Base-by-base conservation (phyloP, 78 protist species). In the Mantamonas sphyraenae region DNA sequence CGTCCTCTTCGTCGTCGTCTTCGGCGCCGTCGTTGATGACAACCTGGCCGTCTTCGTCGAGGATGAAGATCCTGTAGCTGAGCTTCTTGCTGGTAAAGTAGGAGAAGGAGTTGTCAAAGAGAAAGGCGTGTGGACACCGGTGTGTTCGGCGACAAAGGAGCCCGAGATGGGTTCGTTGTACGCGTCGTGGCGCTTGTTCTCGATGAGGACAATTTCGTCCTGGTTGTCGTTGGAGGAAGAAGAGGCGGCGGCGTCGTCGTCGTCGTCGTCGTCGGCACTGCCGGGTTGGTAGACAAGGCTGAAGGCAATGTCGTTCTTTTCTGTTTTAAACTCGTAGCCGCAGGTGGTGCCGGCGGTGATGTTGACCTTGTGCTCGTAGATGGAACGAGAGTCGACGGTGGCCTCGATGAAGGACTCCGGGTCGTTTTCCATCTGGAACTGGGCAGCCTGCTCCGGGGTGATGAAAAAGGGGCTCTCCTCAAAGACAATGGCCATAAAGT, bases 61-160 rank as follows among this genome's bases (percentile, higher is more conserved):
- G n/a, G n/a, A n/a, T n/a, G 62, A 33, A 8, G 26, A 57, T 10
- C 34, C 34, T 57, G 34, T 12, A 39, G 30, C 31, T 19, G 31
- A 62, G 66, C 31, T 19, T 30, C 37, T 62, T 62, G 55, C 45
- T 30, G 33, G 42, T 62, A 22, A 62, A 62, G 31, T 10, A 62
- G 10, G 66, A 62, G 37, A 14, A 9, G 24, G 66, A 14, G 66
- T 62, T 62, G 66, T 62, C 66, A 10, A 10, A 62, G n/a, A 19
- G 24, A 10, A 62, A n/a, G n/a, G 66, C 19, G 45, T 62, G 37
- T 14, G 42, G 10, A 22, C 17, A 19, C 66, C 66, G 9, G 3
- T 3, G 26, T 22, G 39, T 22, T 37, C 19, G 42, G 37, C 66
- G 24, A 35, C 5, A 9, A 14, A 19, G n/a, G 26, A 17, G n/a